Evolutionary conservation across 305 asterid species (phyloP).

Genomic region (Fraxinus dipetala): DNA sequence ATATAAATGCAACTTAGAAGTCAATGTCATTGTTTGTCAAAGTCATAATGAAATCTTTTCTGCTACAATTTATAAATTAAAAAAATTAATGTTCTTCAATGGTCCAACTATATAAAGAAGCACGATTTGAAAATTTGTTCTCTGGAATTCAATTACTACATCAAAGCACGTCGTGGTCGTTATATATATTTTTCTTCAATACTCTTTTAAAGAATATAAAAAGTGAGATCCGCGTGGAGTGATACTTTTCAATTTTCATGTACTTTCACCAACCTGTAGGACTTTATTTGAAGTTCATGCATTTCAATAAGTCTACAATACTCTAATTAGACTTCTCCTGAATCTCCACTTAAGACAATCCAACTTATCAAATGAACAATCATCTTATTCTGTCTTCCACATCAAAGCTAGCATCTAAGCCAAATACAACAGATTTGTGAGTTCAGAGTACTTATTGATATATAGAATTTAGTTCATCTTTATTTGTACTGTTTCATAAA

Average conservation of each 20-base stretch:
- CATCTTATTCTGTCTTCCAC: background rate
- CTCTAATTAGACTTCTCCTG: background rate
- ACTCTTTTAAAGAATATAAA: background rate
- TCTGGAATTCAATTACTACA: background rate
- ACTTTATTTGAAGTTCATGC: background rate
- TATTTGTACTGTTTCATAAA: background rate
- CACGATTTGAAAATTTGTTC: background rate
- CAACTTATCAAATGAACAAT: background rate
- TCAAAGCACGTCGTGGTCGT: background rate
- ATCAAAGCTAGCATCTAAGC: background rate
- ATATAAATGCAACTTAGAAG: background rate
- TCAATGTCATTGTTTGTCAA: constrained; percentile 1
- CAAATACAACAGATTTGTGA: background rate
- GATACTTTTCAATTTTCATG: background rate
- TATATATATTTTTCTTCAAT: background rate
- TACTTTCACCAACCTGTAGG: background rate
- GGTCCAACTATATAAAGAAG: background rate
- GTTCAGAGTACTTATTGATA: background rate
- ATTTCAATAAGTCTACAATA: background rate
- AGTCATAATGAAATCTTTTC: background rate
- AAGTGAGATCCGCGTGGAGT: background rate
- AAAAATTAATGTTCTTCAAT: background rate
- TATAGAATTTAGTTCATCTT: background rate
- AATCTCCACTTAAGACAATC: background rate
- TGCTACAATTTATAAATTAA: background rate